Base-by-base conservation (phyloP, 2,329 filamentous ascomycete genomes). In the Sclerotinia spermophila region DNA sequence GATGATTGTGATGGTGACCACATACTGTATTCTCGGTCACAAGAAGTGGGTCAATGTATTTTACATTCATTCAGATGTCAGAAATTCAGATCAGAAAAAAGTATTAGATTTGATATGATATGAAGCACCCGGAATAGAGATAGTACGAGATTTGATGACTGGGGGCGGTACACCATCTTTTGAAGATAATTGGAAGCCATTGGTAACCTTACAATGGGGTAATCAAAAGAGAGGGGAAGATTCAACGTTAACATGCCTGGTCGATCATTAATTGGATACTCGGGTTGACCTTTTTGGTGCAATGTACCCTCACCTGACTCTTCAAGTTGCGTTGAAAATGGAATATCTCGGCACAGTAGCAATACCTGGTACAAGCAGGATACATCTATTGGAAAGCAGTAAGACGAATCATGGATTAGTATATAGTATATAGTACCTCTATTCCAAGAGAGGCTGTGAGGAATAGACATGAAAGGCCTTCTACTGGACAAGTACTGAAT, bases 361-460 rank as follows among this genome's bases (percentile, higher is more conserved):
- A 38, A 51, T 64, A 51, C 44, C 33, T 65, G 61, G 61, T 51
- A 51, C 61, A 38, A 35, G 44, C 61, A 48, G 24, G 44, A 64
- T 51, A 64, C 61, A 65, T 68, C 27, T 45, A 35, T 60, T 38
- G 66, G 44, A 40, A 53, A 51, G 56, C 55, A 38, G 67, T 40
- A 51, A 68, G 67, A 68, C 67, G 53, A 62, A 61, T 62, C 53
- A 61, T 51, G 42, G 44, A 53, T 65, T 27, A 40, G 61, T 27
- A 53, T 51, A 65, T 65, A 65, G 44, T 51, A 35, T 53, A 65
- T 17, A 53, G 21, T 24, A 56, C 44, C 42, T 68, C 67, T 68
- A 68, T 68, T 68, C 44, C 56, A 58, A 68, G 56, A 62, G 67
- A 68, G 67, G 67, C 67, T 68, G 67, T 68, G 45, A 65, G 44